Evolutionary conservation across 192 early-diverging fungal genomes (phyloP), one percentile per base, ranked within the genome.

Genomic region (Pilaira anomala): DNA sequence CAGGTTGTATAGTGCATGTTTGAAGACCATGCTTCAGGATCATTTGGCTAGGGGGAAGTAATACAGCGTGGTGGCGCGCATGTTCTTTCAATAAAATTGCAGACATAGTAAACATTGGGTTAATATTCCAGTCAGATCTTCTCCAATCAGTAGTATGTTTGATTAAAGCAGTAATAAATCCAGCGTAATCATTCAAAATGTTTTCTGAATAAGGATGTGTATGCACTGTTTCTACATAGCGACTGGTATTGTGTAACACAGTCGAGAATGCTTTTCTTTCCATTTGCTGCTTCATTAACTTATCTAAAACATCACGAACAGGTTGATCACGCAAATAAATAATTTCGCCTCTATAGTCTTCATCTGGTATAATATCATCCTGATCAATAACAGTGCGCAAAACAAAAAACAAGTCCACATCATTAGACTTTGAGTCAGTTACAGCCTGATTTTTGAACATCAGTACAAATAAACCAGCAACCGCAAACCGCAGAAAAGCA

Each of bases 391-490:
- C 76, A 21, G 78, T 74, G 2, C 73, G 71, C 6, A 85, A 50
- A 9, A 85, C 76, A 49, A 73, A 77, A 59, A 82, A 85, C 3
- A 85, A 65, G 59, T 85, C 81, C 9, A 83, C 63, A 19, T 81
- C 76, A 16, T 75, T 67, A 52, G 75, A 67, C 12, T 74, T 59
- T 39, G 78, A 72, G 3, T 62, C 68, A 1, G 72, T 67, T 8
- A 76, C 76, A 42, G 66, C 75, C 68, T 74, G 76, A 13, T 75
- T 73, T 49, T 85, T 85, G 45, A 85, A 85, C 21, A 85, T 76
- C 16, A 85, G 69, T 1, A 85, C 79, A 74, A 85, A 85, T n/a
- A 85, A 69, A 12, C 83, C 83, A 55, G 77, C 79, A 14, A 66
- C 76, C 29, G 82, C 76, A 64, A 85, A 85, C 30, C 73, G 74